Evolutionary conservation across 2,329 filamentous ascomycete species (phyloP).

Genomic region (Aspergillus tubingensis): DNA sequence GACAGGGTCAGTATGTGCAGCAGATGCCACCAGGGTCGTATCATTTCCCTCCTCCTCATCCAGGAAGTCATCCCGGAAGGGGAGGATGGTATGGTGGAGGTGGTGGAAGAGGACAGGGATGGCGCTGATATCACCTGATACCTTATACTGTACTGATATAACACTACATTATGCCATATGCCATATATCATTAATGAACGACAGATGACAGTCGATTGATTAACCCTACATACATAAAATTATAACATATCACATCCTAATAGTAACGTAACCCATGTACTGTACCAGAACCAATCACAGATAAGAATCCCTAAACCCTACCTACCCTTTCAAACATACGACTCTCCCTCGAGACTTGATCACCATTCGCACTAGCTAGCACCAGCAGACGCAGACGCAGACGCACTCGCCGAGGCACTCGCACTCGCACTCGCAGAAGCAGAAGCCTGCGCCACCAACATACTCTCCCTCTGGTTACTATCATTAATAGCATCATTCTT

Average conservation of each 20-base stretch:
- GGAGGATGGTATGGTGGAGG: constrained; percentile 28
- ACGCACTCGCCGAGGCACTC: not conserved
- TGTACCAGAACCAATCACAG: not conserved
- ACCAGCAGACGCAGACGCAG: not conserved
- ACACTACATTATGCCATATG: too few relatives aligned
- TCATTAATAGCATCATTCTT: constrained; percentile 22
- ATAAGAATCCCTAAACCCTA: not conserved
- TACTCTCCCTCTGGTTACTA: not conserved
- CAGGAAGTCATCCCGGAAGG: constrained; percentile 16
- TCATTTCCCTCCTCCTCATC: constrained; percentile 37
- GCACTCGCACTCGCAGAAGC: not conserved
- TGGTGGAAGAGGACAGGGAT: constrained; percentile 26
- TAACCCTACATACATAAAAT: too few relatives aligned
- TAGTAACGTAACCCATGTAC: not conserved
- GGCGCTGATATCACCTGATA: not conserved
- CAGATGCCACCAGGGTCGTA: constrained; percentile 35
- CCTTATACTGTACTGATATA: not conserved
- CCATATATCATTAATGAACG: too few relatives aligned
- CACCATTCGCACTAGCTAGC: not conserved
- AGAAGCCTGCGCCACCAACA: not conserved
- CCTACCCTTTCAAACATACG: too few relatives aligned
- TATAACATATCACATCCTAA: not conserved
- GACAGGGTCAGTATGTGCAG: constrained; percentile 20
- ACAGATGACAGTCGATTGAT: not conserved
- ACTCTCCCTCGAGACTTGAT: not conserved